phyloP scores from a whole-genome alignment of 768 basidiomycete species.

The Suillus lakei region DNA sequence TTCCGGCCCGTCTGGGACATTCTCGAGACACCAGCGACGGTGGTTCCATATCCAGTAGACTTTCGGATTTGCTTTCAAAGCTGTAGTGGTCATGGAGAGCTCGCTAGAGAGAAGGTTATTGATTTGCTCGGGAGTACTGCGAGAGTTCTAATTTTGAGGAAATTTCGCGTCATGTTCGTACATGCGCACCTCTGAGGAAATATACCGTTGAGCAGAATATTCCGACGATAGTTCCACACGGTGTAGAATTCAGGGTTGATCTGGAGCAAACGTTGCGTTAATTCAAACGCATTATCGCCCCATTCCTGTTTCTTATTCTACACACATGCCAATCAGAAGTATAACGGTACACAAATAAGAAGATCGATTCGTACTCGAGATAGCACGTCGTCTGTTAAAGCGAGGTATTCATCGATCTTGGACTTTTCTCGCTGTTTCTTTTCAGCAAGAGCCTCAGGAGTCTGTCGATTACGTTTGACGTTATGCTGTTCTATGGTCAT shows the following conservation, averaged over 20 bases:
- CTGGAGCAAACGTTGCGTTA: slow-evolving; percentile 77
- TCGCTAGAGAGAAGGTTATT: slow-evolving; percentile 74
- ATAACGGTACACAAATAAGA: slow-evolving; percentile 4
- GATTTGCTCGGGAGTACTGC: slow-evolving; percentile 63
- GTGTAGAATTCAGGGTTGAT: slow-evolving; percentile 97
- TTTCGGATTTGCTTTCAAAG: slow-evolving; percentile 87
- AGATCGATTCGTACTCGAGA: slow-evolving; percentile 56
- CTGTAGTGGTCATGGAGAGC: slow-evolving; percentile 77
- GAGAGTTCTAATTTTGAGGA: slow-evolving; percentile 18
- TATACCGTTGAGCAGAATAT: slow-evolving; percentile 72
- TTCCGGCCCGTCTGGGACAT: slow-evolving; percentile 76
- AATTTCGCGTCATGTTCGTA: background rate
- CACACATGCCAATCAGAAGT: slow-evolving; percentile 11
- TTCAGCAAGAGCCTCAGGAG: slow-evolving; percentile 64
- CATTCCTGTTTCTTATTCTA: slow-evolving; percentile 77
- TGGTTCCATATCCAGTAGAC: slow-evolving; percentile 99
- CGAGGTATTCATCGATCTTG: slow-evolving; percentile 78
- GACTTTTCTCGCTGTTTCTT: slow-evolving; percentile 71
- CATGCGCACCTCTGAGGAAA: slow-evolving; percentile 65
- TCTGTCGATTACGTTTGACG: slow-evolving; percentile 65
- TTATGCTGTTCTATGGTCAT: slow-evolving; percentile 56
- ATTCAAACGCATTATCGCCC: slow-evolving; percentile 73
- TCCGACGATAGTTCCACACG: slow-evolving; percentile 91
- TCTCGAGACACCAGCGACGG: slow-evolving; percentile 91
- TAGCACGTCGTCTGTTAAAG: slow-evolving; percentile 66